Evolutionary conservation across 495 filamentous ascomycete genomes (phyloP).

Genomic region (Xylaria cubensis): DNA sequence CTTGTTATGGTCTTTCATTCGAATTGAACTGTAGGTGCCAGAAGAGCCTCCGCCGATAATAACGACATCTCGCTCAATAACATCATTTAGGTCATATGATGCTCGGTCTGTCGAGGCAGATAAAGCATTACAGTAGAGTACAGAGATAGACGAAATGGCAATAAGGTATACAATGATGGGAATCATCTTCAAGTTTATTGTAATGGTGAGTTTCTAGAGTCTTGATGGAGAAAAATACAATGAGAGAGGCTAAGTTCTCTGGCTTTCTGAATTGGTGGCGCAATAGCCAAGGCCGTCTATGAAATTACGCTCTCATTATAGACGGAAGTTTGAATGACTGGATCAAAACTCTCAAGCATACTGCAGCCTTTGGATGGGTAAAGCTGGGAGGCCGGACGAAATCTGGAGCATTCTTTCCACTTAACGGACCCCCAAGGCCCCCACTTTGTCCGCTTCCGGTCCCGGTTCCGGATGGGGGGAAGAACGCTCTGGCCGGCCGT

Average conservation of each 20-base stretch:
- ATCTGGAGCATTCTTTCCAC: no score
- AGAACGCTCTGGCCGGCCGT: no score
- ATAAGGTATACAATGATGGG: neutral
- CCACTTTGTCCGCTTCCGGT: no score
- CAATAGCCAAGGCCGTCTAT: neutral
- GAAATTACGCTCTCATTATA: neutral
- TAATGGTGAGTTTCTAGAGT: neutral
- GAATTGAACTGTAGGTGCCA: neutral
- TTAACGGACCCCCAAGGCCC: no score
- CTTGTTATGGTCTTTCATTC: neutral
- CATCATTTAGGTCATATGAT: neutral
- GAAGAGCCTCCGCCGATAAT: neutral
- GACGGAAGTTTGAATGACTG: neutral
- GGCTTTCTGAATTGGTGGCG: neutral
- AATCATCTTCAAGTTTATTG: neutral
- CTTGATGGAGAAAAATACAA: neutral
- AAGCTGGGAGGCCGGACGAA: no score
- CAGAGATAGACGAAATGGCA: neutral
- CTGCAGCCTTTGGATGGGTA: neutral
- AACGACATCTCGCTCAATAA: neutral
- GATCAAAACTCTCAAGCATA: neutral
- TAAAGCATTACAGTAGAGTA: neutral
- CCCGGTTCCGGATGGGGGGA: no score
- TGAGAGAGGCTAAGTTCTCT: neutral
- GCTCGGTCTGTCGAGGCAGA: neutral